phyloP scores from a whole-genome alignment of 441 rosid species.

The Populus hybrid region DNA sequence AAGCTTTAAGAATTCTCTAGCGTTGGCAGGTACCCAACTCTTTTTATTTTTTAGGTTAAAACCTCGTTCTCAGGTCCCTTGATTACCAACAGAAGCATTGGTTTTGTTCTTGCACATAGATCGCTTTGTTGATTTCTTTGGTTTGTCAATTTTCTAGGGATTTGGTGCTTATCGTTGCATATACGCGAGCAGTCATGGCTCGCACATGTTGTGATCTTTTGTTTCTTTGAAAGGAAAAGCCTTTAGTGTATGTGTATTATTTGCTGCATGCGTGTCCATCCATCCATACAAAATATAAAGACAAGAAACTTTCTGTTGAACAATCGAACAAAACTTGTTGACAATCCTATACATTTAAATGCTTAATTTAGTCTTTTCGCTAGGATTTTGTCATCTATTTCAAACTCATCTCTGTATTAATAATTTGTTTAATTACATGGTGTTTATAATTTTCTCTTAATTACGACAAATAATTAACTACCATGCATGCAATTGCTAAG shows the following conservation, averaged over 20 bases:
- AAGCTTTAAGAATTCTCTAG: slow-evolving; percentile 35
- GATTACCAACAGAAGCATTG: neutral
- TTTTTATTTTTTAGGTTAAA: neutral
- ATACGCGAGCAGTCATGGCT: too few species aligned
- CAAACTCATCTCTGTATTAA: neutral
- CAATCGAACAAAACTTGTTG: neutral
- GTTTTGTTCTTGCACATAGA: neutral
- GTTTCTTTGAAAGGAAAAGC: neutral
- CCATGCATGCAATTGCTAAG: neutral
- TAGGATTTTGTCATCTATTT: neutral
- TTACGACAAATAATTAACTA: neutral
- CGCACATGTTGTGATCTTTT: neutral
- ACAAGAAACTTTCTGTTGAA: neutral
- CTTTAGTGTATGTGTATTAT: neutral
- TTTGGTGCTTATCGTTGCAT: neutral
- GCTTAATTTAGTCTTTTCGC: neutral
- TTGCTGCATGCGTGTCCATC: neutral
- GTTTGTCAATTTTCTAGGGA: neutral
- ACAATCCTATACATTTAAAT: neutral
- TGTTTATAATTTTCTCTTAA: neutral
- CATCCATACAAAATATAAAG: neutral
- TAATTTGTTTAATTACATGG: too few species aligned
- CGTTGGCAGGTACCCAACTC: slow-evolving; percentile 23
- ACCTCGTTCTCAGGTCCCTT: neutral
- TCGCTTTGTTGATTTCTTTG: neutral